Base-by-base conservation (phyloP, 176 grass and related monocot species). In the Luzula sylvatica region DNA sequence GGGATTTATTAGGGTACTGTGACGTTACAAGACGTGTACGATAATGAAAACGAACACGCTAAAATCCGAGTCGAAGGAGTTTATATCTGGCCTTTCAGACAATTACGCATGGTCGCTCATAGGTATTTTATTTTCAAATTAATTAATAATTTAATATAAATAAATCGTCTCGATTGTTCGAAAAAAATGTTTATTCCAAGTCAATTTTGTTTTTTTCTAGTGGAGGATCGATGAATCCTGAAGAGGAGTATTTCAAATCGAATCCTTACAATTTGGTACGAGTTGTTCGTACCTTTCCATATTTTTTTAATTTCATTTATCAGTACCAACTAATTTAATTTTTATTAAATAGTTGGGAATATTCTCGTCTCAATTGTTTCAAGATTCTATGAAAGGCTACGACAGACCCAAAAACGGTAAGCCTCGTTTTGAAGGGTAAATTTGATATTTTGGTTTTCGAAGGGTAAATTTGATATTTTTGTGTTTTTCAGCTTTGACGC, bases 261-360 rank as follows among this genome's bases (percentile, higher is more conserved):
- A 99, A 92, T 67, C 93, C 93, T 48, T 99, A 99, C 68, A 78
- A 99, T 86, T 58, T 99, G 86, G 93, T 99, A 87, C n/a, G n/a
- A n/a, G n/a, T n/a, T n/a, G n/a, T n/a, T n/a, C n/a, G n/a, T n/a
- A n/a, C n/a, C n/a, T n/a, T n/a, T n/a, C n/a, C n/a, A n/a, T n/a
- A n/a, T n/a, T n/a, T n/a, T n/a, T n/a, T 42, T n/a, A 21, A 11
- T 48, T 75, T 45, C 46, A 23, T 49, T 2, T 8, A 9, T 64
- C 14, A 7, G 27, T 38, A 20, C 1, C 55, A 15, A 49, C 17
- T 32, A 52, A 3, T 15, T 46, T 41, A 26, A 42, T 23, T 44
- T 48, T 76, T 35, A 2, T 35, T 35, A 7, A 1, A 35, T 72
- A 98, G 93, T 71, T 92, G 40, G 82, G 93, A 40, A 70, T 87